A percentile compares a stretch with the other conserved stretches of the same genome.
These are phyloP conservation scores for Leccinum variicolor DNA, from an alignment of 768 basidiomycete species.

Conservation along the genomic window DNA sequence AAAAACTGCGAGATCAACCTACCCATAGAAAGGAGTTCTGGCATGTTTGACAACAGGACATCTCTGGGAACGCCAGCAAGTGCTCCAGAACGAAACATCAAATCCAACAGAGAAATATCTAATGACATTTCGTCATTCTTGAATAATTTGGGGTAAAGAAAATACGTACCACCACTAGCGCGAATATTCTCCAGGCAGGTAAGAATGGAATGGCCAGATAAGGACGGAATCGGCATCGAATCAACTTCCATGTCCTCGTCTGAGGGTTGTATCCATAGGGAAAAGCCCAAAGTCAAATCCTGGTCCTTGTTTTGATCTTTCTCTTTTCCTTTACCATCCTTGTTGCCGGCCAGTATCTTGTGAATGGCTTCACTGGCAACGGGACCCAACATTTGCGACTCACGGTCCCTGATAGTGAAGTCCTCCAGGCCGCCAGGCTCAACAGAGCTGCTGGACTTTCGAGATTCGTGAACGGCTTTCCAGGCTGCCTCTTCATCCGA, in stretches of 20 bases:
- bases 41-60: conserved; percentile 29
- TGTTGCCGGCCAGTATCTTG: conserved; percentile 44
- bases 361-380: conserved; percentile 41
- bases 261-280: conserved; percentile 31
- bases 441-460: conserved; percentile 16
- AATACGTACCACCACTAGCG: conserved; percentile 33
- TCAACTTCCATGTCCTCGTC: conserved; percentile 22
- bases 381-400: conserved; percentile 25
- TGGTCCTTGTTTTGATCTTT: conserved; percentile 25
- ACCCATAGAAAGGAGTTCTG: conserved; percentile 46
- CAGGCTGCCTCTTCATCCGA: conserved; percentile 39
- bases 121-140: neutral
- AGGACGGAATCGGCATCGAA: conserved; percentile 1
- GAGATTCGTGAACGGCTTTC: conserved; percentile 32
- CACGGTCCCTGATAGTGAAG: conserved; percentile 37
- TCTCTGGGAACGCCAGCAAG: conserved; percentile 33
- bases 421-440: conserved; percentile 19
- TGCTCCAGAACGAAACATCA: conserved; percentile 42
- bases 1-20: neutral
- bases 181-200: conserved; percentile 31
- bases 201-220: conserved; percentile 27
- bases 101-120: conserved; percentile 40
- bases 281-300: conserved; percentile 20
- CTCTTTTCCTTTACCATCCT: conserved; percentile 25
- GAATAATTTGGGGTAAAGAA: neutral